phyloP scores from a whole-genome alignment of 1,139 yeast genomes.

The Pichia sp. region DNA sequence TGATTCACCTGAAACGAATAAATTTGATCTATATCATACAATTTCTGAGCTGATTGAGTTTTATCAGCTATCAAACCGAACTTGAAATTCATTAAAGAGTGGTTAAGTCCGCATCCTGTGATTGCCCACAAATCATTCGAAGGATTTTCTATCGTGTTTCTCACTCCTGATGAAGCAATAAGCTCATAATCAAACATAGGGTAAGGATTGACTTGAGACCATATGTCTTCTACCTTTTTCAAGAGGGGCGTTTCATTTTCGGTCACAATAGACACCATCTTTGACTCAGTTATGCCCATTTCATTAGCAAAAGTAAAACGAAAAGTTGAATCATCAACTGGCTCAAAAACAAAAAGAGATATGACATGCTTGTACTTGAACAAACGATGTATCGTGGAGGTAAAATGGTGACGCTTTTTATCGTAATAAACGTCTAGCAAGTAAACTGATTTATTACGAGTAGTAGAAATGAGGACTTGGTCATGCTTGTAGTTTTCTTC shows the following conservation, averaged over 20 bases:
- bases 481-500: slow-evolving; percentile 17
- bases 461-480: slow-evolving; percentile 28
- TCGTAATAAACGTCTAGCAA: slow-evolving; percentile 26
- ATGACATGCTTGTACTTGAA: slow-evolving; percentile 15
- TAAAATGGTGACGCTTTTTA: slow-evolving; percentile 17
- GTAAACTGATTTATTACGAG: slow-evolving; percentile 20
- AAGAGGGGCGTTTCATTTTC: slow-evolving; percentile 17
- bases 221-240: slow-evolving; percentile 21
- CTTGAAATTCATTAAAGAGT: slow-evolving; percentile 26
- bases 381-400: slow-evolving; percentile 18
- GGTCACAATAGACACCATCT: slow-evolving; percentile 16
- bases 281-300: slow-evolving; percentile 24
- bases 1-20: not conserved
- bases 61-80: slow-evolving; percentile 25
- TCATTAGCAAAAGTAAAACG: slow-evolving; percentile 23
- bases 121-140: slow-evolving; percentile 31
- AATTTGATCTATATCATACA: slow-evolving; percentile 18
- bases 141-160: slow-evolving; percentile 19
- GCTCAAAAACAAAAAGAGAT: slow-evolving; percentile 9
- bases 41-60: slow-evolving; percentile 14
- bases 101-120: slow-evolving; percentile 25
- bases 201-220: slow-evolving; percentile 22
- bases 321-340: not conserved
- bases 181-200: slow-evolving; percentile 28
- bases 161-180: slow-evolving; percentile 18